Base-by-base conservation (phyloP, 169 alveolate species). In the Plasmodium relictum region DNA sequence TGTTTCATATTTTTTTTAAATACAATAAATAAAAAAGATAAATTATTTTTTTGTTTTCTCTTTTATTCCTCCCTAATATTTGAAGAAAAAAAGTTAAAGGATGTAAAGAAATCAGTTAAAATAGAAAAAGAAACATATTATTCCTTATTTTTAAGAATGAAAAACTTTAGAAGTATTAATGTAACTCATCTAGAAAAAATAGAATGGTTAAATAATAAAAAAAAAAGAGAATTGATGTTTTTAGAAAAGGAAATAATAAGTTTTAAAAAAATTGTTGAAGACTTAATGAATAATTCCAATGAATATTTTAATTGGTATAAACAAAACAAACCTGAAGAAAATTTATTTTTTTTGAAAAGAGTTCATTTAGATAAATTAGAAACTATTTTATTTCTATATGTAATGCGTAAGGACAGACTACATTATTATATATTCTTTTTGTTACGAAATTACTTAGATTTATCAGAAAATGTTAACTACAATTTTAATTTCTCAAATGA, bases 231-330 rank as follows among this genome's bases (percentile, higher is more conserved):
- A 48, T 50, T 83, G 22, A 54, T 66, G 54, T 83, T 52, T 68
- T 31, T 83, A 71, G 73, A 48, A 42, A 83, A 41, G 8, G 65
- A 83, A 52, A 18, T 45, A 6, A 39, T n/a, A 26, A 68, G 39
- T 44, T 69, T 83, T 45, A 68, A 56, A 41, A 12, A 31, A 59
- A 58, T 83, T 59, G 66, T 68, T 18, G 50, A 83, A 52, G 91
- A 83, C 45, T 50, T 83, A 62, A 16, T 66, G 18, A 61, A 83
- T 39, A 83, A 83, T 72, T 22, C 91, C 10, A 66, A 8, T n/a
- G 63, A 83, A 83, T 83, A 66, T 48, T 61, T 52, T 62, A 83
- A 41, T 42, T 83, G 91, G 91, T 83, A 83, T 59, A 83, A 83
- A 59, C 39, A 83, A 8, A 56, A 8, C 18, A 50, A 44, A 59